Base-by-base conservation (phyloP, 768 basidiomycete genomes). In the Fistulinella prunicolor region DNA sequence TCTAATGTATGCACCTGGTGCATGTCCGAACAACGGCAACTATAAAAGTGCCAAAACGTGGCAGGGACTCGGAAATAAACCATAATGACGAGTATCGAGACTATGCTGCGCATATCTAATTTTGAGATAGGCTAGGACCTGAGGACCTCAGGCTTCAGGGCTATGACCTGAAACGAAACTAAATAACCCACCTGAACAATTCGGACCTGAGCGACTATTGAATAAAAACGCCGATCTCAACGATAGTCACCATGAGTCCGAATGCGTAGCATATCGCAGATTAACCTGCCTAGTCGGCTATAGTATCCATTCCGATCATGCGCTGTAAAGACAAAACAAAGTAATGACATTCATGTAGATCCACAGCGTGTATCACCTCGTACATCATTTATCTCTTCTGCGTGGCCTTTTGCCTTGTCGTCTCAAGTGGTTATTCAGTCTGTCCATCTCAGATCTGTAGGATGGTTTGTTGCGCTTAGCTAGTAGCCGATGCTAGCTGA, bases 191-290 rank as follows among this genome's bases (percentile, higher is more conserved):
- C 68, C 71, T 6, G 60, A 68, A 38, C 47, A 40, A 23, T 74
- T 73, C 49, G 53, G 48, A 8, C 73, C 73, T 0, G 72, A 71
- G 12, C 63, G 72, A 10, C 72, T 68, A 49, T 47, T 71, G 14
- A 16, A 36, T 13, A 49, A 46, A 21, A 53, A 55, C 1, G 59
- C 60, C 6, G 38, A 58, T 13, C 51, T 61, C 28, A 66, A 63
- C 20, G 41, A 56, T 9, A n/a, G 70, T 70, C 38, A 65, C 60
- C 16, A 32, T 67, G 19, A 49, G 41, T 12, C 62, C n/a, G n/a
- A n/a, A 62, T 44, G 61, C 42, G 8, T 74, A 62, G 20, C 46
- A 72, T 38, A 56, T 80, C 32, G 76, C 72, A 5, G 71, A 76
- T 17, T 63, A 69, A 1, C 72, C 70, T 14, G 14, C 75, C 22